These are phyloP conservation scores for Melanogaster broomeanus DNA, from an alignment of 768 basidiomycete species.

Conservation along the genomic window DNA sequence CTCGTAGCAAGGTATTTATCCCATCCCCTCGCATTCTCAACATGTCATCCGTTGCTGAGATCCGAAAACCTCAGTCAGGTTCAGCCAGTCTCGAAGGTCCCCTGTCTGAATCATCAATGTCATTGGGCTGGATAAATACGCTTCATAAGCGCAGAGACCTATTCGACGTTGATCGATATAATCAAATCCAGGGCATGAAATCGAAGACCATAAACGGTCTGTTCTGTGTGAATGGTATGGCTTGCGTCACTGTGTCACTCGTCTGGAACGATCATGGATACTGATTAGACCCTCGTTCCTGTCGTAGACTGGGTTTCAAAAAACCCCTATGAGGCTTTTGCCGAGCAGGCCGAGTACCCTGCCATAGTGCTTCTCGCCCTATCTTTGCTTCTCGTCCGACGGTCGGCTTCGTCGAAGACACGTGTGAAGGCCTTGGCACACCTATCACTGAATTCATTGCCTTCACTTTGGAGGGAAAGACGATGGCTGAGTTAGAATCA, in stretches of 20 bases:
- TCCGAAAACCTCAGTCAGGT: conserved; percentile 24
- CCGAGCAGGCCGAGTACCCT: conserved; percentile 8
- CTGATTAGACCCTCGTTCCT: background rate
- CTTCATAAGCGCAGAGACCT: background rate
- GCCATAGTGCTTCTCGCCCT: conserved; percentile 3
- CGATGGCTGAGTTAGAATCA: conserved; percentile 17
- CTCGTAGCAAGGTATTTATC: too few relatives aligned
- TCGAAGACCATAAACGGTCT: conserved; percentile 25
- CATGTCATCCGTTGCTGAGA: conserved; percentile 28
- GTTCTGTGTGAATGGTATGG: conserved; percentile 28
- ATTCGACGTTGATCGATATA: conserved; percentile 1
- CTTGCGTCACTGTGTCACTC: background rate
- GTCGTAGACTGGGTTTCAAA: conserved; percentile 29
- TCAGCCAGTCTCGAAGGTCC: conserved; percentile 10
- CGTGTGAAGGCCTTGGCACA: conserved; percentile 19
- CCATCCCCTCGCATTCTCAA: background rate
- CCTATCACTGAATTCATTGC: conserved; percentile 37
- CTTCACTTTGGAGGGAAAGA: conserved; percentile 25
- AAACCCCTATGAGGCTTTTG: conserved; percentile 13
- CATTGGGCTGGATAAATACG: conserved; percentile 22
- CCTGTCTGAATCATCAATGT: conserved; percentile 10
- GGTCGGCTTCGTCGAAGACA: conserved; percentile 16
- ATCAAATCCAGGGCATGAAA: conserved; percentile 22
- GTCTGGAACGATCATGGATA: background rate
- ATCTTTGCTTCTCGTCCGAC: conserved; percentile 21